Base-by-base conservation (phyloP, 352 stramenopile species). In the Pythium inflatum region DNA sequence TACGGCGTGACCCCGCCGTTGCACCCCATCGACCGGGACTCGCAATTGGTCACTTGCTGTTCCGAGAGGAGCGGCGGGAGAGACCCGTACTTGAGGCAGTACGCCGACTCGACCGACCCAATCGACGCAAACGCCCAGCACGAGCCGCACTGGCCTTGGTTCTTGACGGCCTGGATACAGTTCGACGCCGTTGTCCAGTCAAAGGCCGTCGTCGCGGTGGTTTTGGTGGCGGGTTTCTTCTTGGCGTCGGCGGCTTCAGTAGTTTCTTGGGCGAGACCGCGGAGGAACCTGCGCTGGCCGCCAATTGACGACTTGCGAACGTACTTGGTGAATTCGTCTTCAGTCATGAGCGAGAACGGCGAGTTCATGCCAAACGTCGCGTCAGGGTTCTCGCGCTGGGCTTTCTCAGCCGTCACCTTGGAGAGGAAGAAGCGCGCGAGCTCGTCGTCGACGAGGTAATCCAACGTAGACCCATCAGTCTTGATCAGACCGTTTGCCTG, bases 71-170 rank as follows among this genome's bases (percentile, higher is more conserved):
- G 69, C 28, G 86, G 80, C 0, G 98, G 70, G 0, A 98, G 71
- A 8, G 76, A 75, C n/a, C 70, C 57, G 4, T 83, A 91, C 36
- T 77, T 75, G 16, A 98, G 80, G 22, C 89, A 96, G 62, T 97
- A 77, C 3, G 89, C 92, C 28, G 87, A 95, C 73, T 99, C 96
- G 9, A 98, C 76, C 12, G 88, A 84, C 25, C 91, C 95, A 2
- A 97, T 85, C 5, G 95, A 87, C 2, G 94, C 98, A 80, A 99
- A 99, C 11, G 95, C 93, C 97, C 97, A 99, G 83, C 97, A 99
- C 34, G 92, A 54, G 24, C 97, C 96, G 73, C 97, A 99, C 34
- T 81, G 71, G 18, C 93, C 97, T 76, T 99, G 97, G n/a, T 50
- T 25, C n/a, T 50, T 50, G 12, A n/a, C n/a, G 14, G 12, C n/a